Evolutionary conservation across 495 filamentous ascomycete genomes (phyloP).

Genomic region (Aspergillus kassunensis): DNA sequence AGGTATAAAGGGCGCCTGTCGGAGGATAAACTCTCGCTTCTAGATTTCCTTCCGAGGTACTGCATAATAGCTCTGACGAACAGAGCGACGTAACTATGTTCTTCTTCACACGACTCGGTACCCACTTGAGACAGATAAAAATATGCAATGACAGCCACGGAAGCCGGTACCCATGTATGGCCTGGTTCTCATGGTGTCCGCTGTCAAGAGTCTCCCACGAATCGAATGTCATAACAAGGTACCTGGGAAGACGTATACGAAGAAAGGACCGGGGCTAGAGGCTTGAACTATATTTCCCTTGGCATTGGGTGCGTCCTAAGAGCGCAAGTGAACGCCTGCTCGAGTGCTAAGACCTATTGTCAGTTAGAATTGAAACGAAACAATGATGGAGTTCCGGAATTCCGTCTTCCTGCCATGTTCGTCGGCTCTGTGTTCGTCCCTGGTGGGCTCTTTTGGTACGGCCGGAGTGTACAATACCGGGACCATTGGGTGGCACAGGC

Average conservation of each 20-base stretch:
- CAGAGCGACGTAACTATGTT: too few species aligned
- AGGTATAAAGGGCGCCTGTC: too few species aligned
- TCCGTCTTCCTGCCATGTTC: constrained; percentile 52
- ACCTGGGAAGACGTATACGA: background rate
- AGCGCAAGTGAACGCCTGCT: background rate
- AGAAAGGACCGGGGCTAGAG: background rate
- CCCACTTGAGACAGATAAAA: too few species aligned
- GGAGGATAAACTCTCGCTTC: too few species aligned
- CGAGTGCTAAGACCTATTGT: background rate
- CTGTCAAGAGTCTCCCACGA: too few species aligned
- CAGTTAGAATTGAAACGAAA: background rate
- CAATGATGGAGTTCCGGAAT: constrained; percentile 25
- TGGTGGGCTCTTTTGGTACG: constrained; percentile 59
- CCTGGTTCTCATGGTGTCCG: constrained; percentile 7
- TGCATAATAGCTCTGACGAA: too few species aligned
- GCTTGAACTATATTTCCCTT: background rate
- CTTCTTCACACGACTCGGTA: too few species aligned
- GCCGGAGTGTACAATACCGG: constrained; percentile 51
- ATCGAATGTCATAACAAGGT: too few species aligned
- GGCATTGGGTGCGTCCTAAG: background rate
- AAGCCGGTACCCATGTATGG: too few species aligned
- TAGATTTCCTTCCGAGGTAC: too few species aligned
- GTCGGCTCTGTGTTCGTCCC: constrained; percentile 52
- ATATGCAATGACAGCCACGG: too few species aligned
- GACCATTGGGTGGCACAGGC: constrained; percentile 54